Evolutionary conservation across 257 asterid species (phyloP), one percentile per base, ranked within the genome.

Genomic region (Capsicum baccatum): DNA sequence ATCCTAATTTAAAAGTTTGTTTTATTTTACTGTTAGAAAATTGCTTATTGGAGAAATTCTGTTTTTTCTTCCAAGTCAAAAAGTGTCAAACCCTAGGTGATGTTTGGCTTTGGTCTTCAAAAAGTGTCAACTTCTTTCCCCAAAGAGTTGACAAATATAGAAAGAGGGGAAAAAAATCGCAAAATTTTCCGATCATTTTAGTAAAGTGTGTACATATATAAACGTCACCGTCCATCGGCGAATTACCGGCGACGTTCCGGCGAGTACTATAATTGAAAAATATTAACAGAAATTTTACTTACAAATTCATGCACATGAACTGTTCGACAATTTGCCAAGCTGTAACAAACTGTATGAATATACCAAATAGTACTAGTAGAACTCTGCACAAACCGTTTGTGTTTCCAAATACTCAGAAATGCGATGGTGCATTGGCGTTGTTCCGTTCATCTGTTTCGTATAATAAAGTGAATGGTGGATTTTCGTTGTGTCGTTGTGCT

Each of bases 401-500:
- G 54, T 54, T 52, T 5, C 54, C 81, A 0, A 76, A 0, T 71
- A 10, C 57, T 1, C 57, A 44, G 56, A 71, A 71, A 71, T 12
- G n/a, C 3, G 57, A 44, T 33, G 63, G 81, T 76, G 62, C 64
- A 26, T 26, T 76, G 63, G 48, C 26, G 81, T 76, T 54, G 81
- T 52, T 74, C 3, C 80, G 80, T 21, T 74, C 60, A 7, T 56
- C 39, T 74, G n/a, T 50, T 73, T 73, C 59, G 59, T 73, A 57
- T 79, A 56, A 35, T 37, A 26, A 8, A 14, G 37, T 59, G 14
- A 57, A 42, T 81, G 58, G 33, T 81, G 58, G 33, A 17, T 81
- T 60, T 16, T 81, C 48, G 4, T 69, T 39, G 1, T 76, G 86
- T 47, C 84, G 83, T 19, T 87, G 92, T 86, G 76, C 87, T 56